These are phyloP conservation scores for Petunia axillaris DNA, from an alignment of 257 asterid genomes.

Conservation along the genomic window DNA sequence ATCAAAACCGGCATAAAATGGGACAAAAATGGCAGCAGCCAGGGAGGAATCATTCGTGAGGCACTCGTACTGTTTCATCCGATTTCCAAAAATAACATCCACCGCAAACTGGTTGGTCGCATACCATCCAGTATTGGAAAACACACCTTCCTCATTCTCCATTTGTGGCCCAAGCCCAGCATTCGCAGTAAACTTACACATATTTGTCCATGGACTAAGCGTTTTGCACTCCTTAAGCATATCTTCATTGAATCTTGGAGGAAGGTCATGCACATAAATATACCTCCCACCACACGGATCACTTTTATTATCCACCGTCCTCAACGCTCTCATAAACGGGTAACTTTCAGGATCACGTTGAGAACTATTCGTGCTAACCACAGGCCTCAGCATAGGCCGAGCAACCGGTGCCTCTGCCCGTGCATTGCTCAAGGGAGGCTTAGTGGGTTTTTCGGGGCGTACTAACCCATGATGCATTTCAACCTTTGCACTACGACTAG, in stretches of 20 bases:
- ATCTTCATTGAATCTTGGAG: slow-evolving; percentile 50
- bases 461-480: slow-evolving; percentile 18
- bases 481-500: slow-evolving; percentile 19
- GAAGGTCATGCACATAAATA: slow-evolving; percentile 51
- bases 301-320: slow-evolving; percentile 68
- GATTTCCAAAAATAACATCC: slow-evolving; percentile 49
- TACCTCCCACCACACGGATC: slow-evolving; percentile 73
- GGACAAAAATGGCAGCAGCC: slow-evolving; percentile 60
- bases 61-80: slow-evolving; percentile 53
- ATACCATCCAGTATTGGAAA: slow-evolving; percentile 50
- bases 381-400: neutral
- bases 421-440: neutral
- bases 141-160: slow-evolving; percentile 48
- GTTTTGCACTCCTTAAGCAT: slow-evolving; percentile 51
- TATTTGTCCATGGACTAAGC: slow-evolving; percentile 53
- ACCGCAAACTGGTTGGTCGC: slow-evolving; percentile 57
- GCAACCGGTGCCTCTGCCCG: neutral
- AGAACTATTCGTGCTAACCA: slow-evolving; percentile 7
- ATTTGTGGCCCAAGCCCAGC: slow-evolving; percentile 55
- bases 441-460: neutral
- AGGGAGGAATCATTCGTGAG: slow-evolving; percentile 51
- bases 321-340: slow-evolving; percentile 73
- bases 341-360: slow-evolving; percentile 37
- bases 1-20: slow-evolving; percentile 81
- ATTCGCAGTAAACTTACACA: slow-evolving; percentile 48